phyloP scores from a whole-genome alignment of 495 filamentous ascomycete species.

The Talaromyces thailandensis region DNA sequence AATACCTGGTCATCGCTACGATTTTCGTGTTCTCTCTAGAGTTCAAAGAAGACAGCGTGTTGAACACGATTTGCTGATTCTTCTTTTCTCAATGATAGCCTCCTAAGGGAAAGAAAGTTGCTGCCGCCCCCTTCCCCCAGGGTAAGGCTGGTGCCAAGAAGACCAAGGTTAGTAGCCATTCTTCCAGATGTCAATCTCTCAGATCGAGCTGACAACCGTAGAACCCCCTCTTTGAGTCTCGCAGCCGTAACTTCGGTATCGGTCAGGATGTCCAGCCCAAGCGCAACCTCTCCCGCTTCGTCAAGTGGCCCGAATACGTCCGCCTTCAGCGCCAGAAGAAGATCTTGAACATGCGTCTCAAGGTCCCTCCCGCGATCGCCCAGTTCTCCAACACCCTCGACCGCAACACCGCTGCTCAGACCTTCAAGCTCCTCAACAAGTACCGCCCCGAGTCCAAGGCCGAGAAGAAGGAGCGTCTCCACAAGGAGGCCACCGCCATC shows the following conservation, averaged over 20 bases:
- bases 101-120: conserved; percentile 95
- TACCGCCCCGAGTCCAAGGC: conserved; percentile 98
- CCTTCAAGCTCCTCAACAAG: conserved; percentile 98
- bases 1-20: conserved; percentile 36
- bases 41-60: conserved; percentile 75
- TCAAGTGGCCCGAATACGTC: conserved; percentile 98
- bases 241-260: conserved; percentile 94
- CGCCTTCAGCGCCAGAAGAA: conserved; percentile 99
- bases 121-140: conserved; percentile 92
- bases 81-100: conserved; percentile 99
- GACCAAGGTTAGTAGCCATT: conserved; percentile 78
- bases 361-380: conserved; percentile 94
- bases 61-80: conserved; percentile 84
- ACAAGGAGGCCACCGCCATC: conserved; percentile 94
- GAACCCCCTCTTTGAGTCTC: conserved; percentile 99
- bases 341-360: conserved; percentile 96
- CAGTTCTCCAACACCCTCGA: conserved; percentile 97
- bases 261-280: conserved; percentile 97
- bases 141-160: conserved; percentile 91
- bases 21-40: conserved; percentile 65
- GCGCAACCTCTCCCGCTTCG: conserved; percentile 97
- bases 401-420: conserved; percentile 95
- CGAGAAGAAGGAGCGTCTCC: conserved; percentile 99
- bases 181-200: conserved; percentile 10
- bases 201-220: conserved; percentile 33